Conservation (phyloP, 768 basidiomycete species). For the Pleurotus ostreatus region DNA sequence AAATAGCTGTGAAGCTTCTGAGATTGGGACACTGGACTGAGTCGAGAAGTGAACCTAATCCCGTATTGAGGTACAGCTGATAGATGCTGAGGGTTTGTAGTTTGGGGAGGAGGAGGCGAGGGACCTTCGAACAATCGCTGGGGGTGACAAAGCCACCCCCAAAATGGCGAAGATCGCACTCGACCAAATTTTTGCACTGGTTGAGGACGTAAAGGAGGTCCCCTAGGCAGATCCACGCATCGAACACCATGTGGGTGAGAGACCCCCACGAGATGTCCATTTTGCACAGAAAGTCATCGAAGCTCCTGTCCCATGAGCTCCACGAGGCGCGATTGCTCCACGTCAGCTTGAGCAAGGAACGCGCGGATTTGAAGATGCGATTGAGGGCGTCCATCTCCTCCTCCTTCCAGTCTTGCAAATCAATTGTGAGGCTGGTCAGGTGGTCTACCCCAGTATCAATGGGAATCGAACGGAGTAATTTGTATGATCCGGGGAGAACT, state of each 20-base stretch:
- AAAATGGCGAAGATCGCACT: constrained; percentile 17
- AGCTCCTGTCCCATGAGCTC: constrained; percentile 16
- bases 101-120: constrained; percentile 12
- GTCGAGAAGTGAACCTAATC: constrained; percentile 18
- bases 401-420: constrained; percentile 17
- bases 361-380: constrained; percentile 12
- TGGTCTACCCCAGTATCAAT: constrained; percentile 2
- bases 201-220: constrained; percentile 16
- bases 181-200: constrained; percentile 15
- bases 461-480: constrained; percentile 11
- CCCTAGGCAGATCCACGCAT: constrained; percentile 17
- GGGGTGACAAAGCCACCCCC: constrained; percentile 8
- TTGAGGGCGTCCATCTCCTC: constrained; percentile 14
- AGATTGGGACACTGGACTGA: constrained; percentile 16
- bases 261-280: constrained; percentile 16
- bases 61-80: constrained; percentile 17
- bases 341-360: constrained; percentile 13
- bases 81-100: constrained; percentile 17
- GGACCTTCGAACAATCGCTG: background rate
- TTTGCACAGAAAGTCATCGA: constrained; percentile 12
- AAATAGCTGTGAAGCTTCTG: constrained; percentile 13
- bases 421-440: constrained; percentile 14
- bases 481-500: constrained; percentile 17
- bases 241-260: constrained; percentile 17
- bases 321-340: constrained; percentile 18